Evolutionary conservation across 768 basidiomycete species (phyloP).

Genomic region (Pleurotus cornucopiae): DNA sequence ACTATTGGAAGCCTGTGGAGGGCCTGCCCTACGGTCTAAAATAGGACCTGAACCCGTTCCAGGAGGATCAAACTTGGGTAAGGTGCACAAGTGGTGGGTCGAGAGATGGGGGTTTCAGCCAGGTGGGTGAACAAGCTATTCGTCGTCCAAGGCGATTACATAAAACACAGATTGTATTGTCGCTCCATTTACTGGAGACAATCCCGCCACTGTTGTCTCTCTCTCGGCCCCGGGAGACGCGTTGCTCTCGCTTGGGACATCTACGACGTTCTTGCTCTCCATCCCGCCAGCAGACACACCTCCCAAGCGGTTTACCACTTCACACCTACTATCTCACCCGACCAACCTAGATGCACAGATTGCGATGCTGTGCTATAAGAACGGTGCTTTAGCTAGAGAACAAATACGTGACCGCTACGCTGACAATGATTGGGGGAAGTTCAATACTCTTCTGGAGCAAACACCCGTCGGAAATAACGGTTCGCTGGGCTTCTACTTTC

Average conservation of each 20-base stretch:
- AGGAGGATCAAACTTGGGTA: conserved; percentile 66
- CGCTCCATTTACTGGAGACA: conserved; percentile 87
- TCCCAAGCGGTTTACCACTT: conserved; percentile 69
- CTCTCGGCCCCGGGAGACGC: conserved; percentile 77
- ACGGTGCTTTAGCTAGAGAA: conserved; percentile 79
- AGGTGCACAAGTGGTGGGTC: conserved; percentile 66
- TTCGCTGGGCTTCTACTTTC: conserved; percentile 73
- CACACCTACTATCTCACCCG: conserved; percentile 71
- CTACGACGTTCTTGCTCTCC: conserved; percentile 80
- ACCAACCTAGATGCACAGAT: conserved; percentile 61
- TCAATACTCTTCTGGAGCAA: conserved; percentile 59
- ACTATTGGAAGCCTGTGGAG: conserved; percentile 66
- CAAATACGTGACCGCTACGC: conserved; percentile 67
- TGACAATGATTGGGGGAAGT: conserved; percentile 57
- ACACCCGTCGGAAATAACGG: conserved; percentile 57
- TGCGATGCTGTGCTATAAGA: conserved; percentile 91
- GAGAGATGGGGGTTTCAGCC: conserved; percentile 70
- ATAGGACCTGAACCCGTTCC: conserved; percentile 74
- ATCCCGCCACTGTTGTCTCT: conserved; percentile 78
- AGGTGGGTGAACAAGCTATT: conserved; percentile 31
- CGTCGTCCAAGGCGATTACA: neutral
- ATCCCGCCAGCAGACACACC: conserved; percentile 61
- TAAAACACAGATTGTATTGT: conserved; percentile 59
- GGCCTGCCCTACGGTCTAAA: conserved; percentile 60
- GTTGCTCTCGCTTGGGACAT: conserved; percentile 82